Percentiles rank a stretch among this genome's conserved stretches.
phyloP scores from a whole-genome alignment of 2,329 filamentous ascomycete species.

The Rhinocladiella mackenziei region DNA sequence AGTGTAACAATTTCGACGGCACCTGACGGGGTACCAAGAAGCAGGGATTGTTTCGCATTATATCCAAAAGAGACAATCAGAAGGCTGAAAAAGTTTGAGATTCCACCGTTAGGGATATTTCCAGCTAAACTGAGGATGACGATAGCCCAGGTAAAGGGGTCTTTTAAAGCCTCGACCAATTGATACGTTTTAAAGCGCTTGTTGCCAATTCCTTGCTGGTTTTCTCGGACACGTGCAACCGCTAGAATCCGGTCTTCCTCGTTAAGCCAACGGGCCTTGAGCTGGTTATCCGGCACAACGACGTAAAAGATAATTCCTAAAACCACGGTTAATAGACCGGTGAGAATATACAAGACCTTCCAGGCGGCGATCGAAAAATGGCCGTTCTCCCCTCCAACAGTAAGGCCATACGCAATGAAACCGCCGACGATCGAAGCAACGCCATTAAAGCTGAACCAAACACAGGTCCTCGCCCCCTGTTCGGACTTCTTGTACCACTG shows the following conservation, averaged over 20 bases:
- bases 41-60: constrained; percentile 56
- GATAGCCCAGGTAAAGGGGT: constrained; percentile 41
- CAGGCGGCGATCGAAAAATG: constrained; percentile 28
- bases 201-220: constrained; percentile 53
- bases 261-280: constrained; percentile 44
- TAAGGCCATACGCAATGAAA: constrained; percentile 43
- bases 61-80: constrained; percentile 62
- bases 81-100: neutral
- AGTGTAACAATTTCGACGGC: constrained; percentile 59
- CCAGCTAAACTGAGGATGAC: constrained; percentile 36
- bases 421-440: constrained; percentile 58
- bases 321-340: constrained; percentile 32
- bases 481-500: constrained; percentile 48
- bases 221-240: constrained; percentile 50
- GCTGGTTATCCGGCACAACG: constrained; percentile 50
- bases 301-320: constrained; percentile 23
- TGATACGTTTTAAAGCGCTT: constrained; percentile 46
- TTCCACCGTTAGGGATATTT: neutral
- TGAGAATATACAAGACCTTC: constrained; percentile 55
- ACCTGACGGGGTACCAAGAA: constrained; percentile 62
- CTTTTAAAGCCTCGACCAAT: constrained; percentile 46
- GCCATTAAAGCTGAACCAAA: constrained; percentile 57
- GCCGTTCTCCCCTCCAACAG: constrained; percentile 1
- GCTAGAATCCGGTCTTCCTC: constrained; percentile 45
- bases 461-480: constrained; percentile 54